Base-by-base conservation (phyloP, 345 rosid species). In the Aquilaria yunnanensis region DNA sequence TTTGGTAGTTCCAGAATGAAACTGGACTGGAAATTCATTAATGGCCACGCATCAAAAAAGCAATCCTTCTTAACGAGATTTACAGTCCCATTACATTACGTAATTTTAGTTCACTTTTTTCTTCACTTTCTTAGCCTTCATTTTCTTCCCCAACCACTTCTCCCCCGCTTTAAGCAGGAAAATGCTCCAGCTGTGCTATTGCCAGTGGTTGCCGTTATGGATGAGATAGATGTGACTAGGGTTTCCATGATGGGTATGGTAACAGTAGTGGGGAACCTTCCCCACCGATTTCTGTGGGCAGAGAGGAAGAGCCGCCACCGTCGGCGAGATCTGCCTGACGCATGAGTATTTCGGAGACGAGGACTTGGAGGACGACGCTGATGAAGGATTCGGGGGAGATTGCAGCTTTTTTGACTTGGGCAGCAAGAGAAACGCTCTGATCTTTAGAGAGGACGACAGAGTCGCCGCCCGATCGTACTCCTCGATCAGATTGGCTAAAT, bases 401-500 rank as follows among this genome's bases (percentile, higher is more conserved):
- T 66, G 56, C 74, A 61, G 77, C 80, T 68, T 83, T 67, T 58
- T 34, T 29, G 83, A 54, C 71, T 71, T 79, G 16, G 81, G 87
- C 9, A 58, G 83, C n/a, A 78, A 78, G 62, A 92, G 85, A 70
- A 92, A 87, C 10, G 84, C 98, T 34, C 83, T 84, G 79, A 92
- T 92, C 85, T 92, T 92, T 69, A 82, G 54, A 37, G 75, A 74
- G 61, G 81, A 49, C 2, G 74, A 60, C 14, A 82, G 73, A 10
- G 67, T 52, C 2, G 79, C 65, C 29, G 76, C 78, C 5, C 86
- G 78, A 72, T 88, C 96, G 65, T 93, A 93, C 73, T 90, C 98
- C 75, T 88, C 98, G 67, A 93, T 75, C 72, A 93, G 84, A 82
- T 87, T 90, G 14, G 74, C 75, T 12, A 93, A 81, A 72, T 93